Evolutionary conservation across 306 rosid species (phyloP).

Genomic region (Acacia crassicarpa): DNA sequence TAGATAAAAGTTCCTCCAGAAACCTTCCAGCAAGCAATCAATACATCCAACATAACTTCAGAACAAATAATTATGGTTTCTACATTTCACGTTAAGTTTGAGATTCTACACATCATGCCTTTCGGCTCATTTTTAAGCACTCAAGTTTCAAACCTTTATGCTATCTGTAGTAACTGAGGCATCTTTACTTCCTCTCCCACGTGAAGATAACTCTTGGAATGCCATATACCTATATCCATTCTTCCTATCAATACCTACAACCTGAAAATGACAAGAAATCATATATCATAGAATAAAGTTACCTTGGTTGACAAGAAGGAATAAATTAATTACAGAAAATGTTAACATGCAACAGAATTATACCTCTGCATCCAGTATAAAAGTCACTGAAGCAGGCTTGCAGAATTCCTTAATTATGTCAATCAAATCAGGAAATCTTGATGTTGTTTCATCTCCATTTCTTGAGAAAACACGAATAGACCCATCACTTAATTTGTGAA

Average conservation of each 20-base stretch:
- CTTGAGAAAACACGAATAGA: constrained; percentile 71
- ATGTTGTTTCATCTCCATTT: constrained; percentile 85
- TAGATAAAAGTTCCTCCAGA: not conserved
- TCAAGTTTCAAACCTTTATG: constrained; percentile 65
- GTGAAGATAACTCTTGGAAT: constrained; percentile 90
- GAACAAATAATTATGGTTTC: constrained; percentile 4
- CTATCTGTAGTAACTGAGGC: constrained; percentile 53
- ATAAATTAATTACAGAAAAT: not conserved
- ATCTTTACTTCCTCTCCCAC: constrained; percentile 83
- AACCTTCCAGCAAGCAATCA: not conserved
- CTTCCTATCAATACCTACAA: constrained; percentile 87
- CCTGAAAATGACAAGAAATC: constrained; percentile 50
- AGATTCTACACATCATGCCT: not conserved
- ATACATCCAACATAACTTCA: not conserved
- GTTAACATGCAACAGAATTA: not conserved
- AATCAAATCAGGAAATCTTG: constrained; percentile 83
- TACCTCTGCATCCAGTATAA: constrained; percentile 86
- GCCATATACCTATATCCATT: constrained; percentile 67
- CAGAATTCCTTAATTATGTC: constrained; percentile 58
- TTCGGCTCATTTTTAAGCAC: constrained; percentile 22
- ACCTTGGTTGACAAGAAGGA: constrained; percentile 13
- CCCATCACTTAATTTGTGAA: constrained; percentile 83
- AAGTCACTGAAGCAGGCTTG: constrained; percentile 68
- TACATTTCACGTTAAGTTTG: constrained; percentile 20
- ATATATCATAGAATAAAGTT: constrained; percentile 15